A percentile compares a stretch with the other conserved stretches of the same genome.
phyloP scores from a whole-genome alignment of 805 yeast species.

The Kluyveromyces lactis region DNA sequence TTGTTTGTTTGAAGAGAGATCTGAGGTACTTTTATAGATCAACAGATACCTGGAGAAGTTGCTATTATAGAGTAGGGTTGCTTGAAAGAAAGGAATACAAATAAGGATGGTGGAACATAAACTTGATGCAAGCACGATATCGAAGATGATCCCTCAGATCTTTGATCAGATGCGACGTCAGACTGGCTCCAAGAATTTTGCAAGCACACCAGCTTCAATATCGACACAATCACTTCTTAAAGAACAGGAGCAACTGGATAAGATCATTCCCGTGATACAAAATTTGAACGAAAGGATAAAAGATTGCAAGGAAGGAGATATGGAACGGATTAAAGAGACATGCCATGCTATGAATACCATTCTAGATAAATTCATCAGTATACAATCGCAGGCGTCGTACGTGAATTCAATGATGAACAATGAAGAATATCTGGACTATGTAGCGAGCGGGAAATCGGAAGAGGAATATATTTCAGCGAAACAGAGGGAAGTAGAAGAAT shows the following conservation, averaged over 20 bases:
- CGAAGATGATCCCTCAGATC: conserved; percentile 26
- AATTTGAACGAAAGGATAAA: conserved; percentile 16
- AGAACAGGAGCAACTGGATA: conserved; percentile 25
- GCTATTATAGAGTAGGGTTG: too few species aligned
- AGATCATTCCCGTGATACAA: conserved; percentile 22
- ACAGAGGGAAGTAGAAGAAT: conserved; percentile 12
- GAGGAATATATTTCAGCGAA: conserved; percentile 11
- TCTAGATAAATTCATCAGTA: conserved; percentile 52
- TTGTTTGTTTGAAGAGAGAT: too few species aligned
- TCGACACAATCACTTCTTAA: conserved; percentile 25
- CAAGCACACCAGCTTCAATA: conserved; percentile 8
- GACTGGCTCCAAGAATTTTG: conserved; percentile 6
- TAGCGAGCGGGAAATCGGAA: conserved; percentile 21
- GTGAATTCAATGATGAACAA: conserved; percentile 41
- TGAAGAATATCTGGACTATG: conserved; percentile 20
- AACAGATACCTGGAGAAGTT: too few species aligned
- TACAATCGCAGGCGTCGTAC: conserved; percentile 53
- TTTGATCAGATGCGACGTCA: conserved; percentile 26
- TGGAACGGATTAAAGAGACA: conserved; percentile 32
- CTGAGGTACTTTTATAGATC: too few species aligned
- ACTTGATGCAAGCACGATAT: conserved; percentile 17
- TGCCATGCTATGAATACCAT: conserved; percentile 41
- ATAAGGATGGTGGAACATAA: conserved; percentile 4
- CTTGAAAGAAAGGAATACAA: too few species aligned
- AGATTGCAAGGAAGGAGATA: conserved; percentile 16